Percentiles rank a stretch among this genome's conserved stretches.
These are phyloP conservation scores for Carallia brachiata DNA, from an alignment of 345 rosid genomes.

Conservation along the genomic window DNA sequence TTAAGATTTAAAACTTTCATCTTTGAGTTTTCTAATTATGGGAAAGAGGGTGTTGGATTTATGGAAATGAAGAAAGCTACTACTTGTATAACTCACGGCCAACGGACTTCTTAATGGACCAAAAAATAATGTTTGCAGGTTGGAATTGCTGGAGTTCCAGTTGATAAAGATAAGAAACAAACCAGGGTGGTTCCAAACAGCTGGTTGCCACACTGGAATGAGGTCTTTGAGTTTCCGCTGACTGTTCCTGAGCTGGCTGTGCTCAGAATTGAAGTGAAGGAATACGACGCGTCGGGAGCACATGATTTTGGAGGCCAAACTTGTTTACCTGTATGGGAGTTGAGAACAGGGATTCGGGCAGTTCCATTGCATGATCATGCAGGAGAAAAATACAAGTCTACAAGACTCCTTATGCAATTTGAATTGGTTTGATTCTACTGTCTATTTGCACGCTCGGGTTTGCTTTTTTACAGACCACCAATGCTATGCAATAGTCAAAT, in stretches of 20 bases:
- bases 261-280: constrained; percentile 47
- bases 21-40: too few relatives aligned
- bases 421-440: constrained; percentile 3
- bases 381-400: constrained; percentile 23
- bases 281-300: constrained; percentile 35
- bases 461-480: too few relatives aligned
- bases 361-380: constrained; percentile 32
- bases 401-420: constrained; percentile 41
- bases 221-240: constrained; percentile 45
- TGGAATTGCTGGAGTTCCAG: constrained; percentile 49
- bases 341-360: constrained; percentile 41
- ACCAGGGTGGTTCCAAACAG: constrained; percentile 34
- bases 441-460: too few relatives aligned
- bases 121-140: constrained; percentile 30
- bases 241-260: constrained; percentile 52
- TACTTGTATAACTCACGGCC: too few relatives aligned
- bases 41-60: too few relatives aligned
- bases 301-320: constrained; percentile 61
- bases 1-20: too few relatives aligned
- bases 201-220: constrained; percentile 47
- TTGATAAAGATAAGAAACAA: constrained; percentile 22
- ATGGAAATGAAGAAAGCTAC: too few relatives aligned
- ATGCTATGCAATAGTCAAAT: too few relatives aligned
- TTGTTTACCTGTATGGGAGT: constrained; percentile 37
- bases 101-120: too few relatives aligned